A percentile compares a stretch with the other conserved stretches of the same genome.
Conservation (phyloP, 139 green algal genomes). For the Chlorella sorokiniana region DNA sequence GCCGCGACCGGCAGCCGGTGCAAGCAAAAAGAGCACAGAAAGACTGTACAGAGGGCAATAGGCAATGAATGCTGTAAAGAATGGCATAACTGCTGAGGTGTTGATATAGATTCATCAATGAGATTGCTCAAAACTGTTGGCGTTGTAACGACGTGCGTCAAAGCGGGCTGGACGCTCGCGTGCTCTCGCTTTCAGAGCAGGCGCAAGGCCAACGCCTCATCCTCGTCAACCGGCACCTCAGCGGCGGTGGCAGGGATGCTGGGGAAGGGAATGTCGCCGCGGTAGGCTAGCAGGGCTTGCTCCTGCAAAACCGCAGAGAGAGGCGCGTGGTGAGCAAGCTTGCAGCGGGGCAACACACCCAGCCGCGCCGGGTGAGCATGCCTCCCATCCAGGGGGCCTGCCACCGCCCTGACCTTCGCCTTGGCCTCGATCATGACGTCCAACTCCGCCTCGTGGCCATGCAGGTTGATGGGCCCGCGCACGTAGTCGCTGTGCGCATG, state of each 20-base stretch:
- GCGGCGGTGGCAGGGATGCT: neutral
- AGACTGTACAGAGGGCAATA: no score
- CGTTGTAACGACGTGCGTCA: no score
- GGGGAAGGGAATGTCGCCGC: slow-evolving; percentile 46
- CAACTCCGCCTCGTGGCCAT: slow-evolving; percentile 53
- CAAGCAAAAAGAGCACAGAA: no score
- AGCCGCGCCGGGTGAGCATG: neutral
- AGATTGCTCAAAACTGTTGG: no score
- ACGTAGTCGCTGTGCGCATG: slow-evolving; percentile 71
- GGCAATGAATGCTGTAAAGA: no score
- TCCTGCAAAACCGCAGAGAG: slow-evolving; percentile 5
- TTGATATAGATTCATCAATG: no score
- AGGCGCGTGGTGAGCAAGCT: neutral
- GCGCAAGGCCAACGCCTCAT: neutral
- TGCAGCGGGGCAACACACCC: neutral
- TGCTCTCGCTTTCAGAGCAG: neutral
- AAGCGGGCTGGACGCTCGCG: no score
- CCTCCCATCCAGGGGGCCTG: neutral
- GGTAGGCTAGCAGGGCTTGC: slow-evolving; percentile 62
- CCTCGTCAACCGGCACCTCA: neutral
- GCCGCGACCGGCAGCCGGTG: no score
- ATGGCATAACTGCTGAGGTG: no score
- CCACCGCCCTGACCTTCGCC: slow-evolving; percentile 52
- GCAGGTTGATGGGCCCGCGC: slow-evolving; percentile 62
- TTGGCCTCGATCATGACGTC: slow-evolving; percentile 73